Evolutionary conservation across 2,329 filamentous ascomycete species (phyloP), one percentile per base, ranked within the genome.

Genomic region (Phyllachora maydis): DNA sequence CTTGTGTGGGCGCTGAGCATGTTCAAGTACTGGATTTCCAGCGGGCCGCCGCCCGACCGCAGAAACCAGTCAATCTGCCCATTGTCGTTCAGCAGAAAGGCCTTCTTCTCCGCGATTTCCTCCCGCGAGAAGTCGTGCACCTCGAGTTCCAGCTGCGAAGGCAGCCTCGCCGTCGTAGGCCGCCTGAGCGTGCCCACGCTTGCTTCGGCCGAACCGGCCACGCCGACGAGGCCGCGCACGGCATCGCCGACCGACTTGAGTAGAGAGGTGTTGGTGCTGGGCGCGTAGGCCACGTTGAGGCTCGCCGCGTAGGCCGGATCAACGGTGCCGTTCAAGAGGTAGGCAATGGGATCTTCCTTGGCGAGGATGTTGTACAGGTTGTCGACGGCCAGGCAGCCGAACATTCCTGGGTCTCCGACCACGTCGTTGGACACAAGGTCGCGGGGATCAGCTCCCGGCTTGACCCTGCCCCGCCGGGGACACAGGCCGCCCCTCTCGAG

Each of bases 1-100:
- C 77, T 85, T 26, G 78, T 82, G 46, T 98, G 88, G 6, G 88
- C 88, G 27, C 81, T 78, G 26, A 98, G 52, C 88, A 98, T 98
- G 35, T 91, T 93, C 17, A 95, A 49, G 42, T 98, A 98, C 47
- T 95, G 83, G 13, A 93, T 82, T 46, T 92, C 88, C 17, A 98
- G 54, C 4, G 83, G 74, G 0, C 88, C 88, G 2, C 78, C 75
- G 1, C 81, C 77, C 6, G 79, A 82, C 23, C 69, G 69, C 23
- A 98, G 52, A 37, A 74, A 90, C 47, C 69, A 98, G 43, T 98
- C 88, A 19, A 98, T 72, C 47, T 98, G 88, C 0, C 83, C 85
- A 34, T 95, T 95, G 37, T 98, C 88, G 35, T 98, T 98, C 4
- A 98, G 63, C 6, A 92, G 46, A 30, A 70, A 73, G 32, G 83